Conservation (phyloP, 2,329 filamentous ascomycete species). For the Metarhizium robertsii region DNA sequence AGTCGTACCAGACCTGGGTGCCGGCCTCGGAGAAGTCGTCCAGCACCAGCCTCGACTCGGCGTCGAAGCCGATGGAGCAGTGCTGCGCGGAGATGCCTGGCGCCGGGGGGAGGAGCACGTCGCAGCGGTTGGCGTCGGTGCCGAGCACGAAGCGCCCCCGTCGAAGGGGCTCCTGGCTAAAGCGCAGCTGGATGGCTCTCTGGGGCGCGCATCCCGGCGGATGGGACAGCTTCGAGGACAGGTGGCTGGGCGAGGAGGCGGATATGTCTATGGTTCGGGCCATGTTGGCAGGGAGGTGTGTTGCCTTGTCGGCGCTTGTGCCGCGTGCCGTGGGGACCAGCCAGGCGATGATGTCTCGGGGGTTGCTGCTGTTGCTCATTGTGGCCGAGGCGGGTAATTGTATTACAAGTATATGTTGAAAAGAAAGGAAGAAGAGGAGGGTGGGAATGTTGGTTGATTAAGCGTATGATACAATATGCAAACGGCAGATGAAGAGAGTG, state of each 20-base stretch:
- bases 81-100: constrained; percentile 26
- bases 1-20: constrained; percentile 34
- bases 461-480: no score
- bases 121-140: constrained; percentile 25
- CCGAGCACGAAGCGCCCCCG: constrained; percentile 29
- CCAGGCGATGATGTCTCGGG: constrained; percentile 27
- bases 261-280: constrained; percentile 11
- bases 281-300: constrained; percentile 22
- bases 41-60: constrained; percentile 26
- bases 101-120: constrained; percentile 26
- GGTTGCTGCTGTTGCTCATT: constrained; percentile 8
- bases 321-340: constrained; percentile 27
- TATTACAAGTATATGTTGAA: not conserved
- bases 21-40: constrained; percentile 27
- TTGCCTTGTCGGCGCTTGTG: constrained; percentile 23
- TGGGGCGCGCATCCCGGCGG: constrained; percentile 13
- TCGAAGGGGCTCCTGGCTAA: constrained; percentile 22
- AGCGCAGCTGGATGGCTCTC: constrained; percentile 26
- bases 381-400: not conserved
- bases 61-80: constrained; percentile 30
- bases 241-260: constrained; percentile 14
- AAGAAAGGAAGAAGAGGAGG: not conserved
- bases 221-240: constrained; percentile 20
- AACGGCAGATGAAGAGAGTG: no score
- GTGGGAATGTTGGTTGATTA: no score